These are phyloP conservation scores for Elaeagnus macrophylla DNA, from an alignment of 306 rosid genomes.

Conservation along the genomic window DNA sequence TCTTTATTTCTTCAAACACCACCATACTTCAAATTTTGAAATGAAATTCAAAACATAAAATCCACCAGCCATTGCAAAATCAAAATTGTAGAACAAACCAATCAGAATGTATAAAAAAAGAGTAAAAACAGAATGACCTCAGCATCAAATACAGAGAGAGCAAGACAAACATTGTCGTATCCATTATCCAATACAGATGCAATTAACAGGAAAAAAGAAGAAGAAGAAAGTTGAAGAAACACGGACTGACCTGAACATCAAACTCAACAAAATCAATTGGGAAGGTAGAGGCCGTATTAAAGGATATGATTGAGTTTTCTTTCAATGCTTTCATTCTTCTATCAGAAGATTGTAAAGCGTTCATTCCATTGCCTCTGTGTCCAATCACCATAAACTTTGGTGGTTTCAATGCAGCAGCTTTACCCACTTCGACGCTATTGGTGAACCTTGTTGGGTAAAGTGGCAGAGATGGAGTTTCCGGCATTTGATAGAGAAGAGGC, in stretches of 20 bases:
- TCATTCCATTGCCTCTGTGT: constrained; percentile 53
- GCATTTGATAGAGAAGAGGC: constrained; percentile 43
- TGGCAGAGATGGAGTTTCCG: constrained; percentile 28
- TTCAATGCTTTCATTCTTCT: constrained; percentile 36
- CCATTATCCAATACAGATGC: not conserved
- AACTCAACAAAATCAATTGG: constrained; percentile 47
- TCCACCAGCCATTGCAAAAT: not conserved
- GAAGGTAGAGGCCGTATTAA: constrained; percentile 36
- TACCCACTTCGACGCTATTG: constrained; percentile 37
- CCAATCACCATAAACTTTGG: constrained; percentile 44
- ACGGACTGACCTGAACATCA: constrained; percentile 42
- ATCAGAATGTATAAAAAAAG: not conserved
- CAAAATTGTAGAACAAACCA: not conserved
- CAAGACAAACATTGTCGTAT: not conserved
- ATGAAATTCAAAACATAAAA: not conserved
- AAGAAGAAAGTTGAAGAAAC: not conserved
- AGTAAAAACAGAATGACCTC: not conserved
- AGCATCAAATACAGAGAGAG: not conserved
- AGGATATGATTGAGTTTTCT: constrained; percentile 45
- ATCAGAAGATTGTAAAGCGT: constrained; percentile 40
- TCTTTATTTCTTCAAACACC: constrained; percentile 11
- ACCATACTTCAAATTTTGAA: constrained; percentile 4
- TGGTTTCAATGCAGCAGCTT: constrained; percentile 8
- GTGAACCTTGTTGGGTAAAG: constrained; percentile 25
- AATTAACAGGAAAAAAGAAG: not conserved